These are phyloP conservation scores for Wickerhamomyces hampshirensis DNA, from an alignment of 805 yeast species.

Conservation along the genomic window DNA sequence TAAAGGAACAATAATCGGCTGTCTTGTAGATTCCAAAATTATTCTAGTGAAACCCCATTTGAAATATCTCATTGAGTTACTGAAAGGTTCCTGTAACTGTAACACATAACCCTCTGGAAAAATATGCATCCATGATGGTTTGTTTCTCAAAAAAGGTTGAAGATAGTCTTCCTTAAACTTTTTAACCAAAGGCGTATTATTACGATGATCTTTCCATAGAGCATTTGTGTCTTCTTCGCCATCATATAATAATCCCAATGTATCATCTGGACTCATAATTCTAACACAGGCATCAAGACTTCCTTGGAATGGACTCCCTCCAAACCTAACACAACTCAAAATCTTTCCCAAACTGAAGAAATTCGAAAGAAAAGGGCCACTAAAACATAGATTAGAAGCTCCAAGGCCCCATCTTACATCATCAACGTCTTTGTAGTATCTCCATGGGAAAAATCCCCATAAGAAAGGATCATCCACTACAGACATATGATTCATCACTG, in stretches of 20 bases:
- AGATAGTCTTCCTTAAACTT: conserved; percentile 28
- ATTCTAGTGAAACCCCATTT: conserved; percentile 92
- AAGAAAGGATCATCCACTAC: conserved; percentile 87
- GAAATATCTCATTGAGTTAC: conserved; percentile 88
- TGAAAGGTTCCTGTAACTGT: conserved; percentile 73
- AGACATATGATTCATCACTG: conserved; percentile 92
- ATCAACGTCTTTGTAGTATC: conserved; percentile 54
- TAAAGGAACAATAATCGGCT: conserved; percentile 86
- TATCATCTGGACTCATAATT: conserved; percentile 74
- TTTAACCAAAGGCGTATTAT: conserved; percentile 4
- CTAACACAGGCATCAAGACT: conserved; percentile 83
- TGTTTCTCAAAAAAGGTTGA: conserved; percentile 55
- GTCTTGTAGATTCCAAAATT: conserved; percentile 72
- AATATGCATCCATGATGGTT: conserved; percentile 86
- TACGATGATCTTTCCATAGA: conserved; percentile 14
- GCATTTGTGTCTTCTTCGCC: conserved; percentile 13
- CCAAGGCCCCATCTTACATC: conserved; percentile 91
- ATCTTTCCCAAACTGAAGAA: conserved; percentile 89
- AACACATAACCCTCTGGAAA: conserved; percentile 95
- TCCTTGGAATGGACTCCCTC: conserved; percentile 90
- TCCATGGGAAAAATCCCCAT: conserved; percentile 82
- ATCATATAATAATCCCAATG: conserved; percentile 37
- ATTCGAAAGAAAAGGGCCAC: conserved; percentile 39
- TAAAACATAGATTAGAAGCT: conserved; percentile 87
- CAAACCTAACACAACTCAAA: conserved; percentile 82